Evolutionary conservation across 2,329 filamentous ascomycete species (phyloP).

Genomic region (Hypocreales sp.): DNA sequence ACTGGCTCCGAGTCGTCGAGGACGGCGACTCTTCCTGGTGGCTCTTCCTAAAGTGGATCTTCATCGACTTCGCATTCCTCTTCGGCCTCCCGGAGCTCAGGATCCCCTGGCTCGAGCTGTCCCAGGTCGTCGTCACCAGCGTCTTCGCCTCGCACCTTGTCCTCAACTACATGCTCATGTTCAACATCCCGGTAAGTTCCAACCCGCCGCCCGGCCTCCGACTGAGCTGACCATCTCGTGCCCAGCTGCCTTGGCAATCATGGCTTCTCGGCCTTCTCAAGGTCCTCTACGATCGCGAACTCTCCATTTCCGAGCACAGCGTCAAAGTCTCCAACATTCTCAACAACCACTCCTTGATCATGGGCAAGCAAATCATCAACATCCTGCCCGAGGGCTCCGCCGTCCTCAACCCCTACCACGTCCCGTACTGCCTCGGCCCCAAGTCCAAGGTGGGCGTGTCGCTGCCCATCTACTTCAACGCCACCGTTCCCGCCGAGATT

Average conservation of each 20-base stretch:
- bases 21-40: constrained; percentile 78
- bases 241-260: constrained; percentile 53
- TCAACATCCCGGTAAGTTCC: constrained; percentile 60
- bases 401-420: constrained; percentile 65
- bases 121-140: constrained; percentile 54
- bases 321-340: constrained; percentile 80
- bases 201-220: no score
- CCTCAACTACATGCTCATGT: constrained; percentile 80
- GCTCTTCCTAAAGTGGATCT: constrained; percentile 87
- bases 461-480: constrained; percentile 84
- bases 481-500: constrained; percentile 75
- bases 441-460: constrained; percentile 42
- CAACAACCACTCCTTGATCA: constrained; percentile 83
- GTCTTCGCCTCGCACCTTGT: constrained; percentile 59
- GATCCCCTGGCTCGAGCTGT: constrained; percentile 95
- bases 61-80: constrained; percentile 72
- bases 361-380: constrained; percentile 94
- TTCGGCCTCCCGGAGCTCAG: constrained; percentile 75
- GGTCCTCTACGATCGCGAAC: constrained; percentile 79
- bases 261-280: constrained; percentile 62
- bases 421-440: constrained; percentile 67
- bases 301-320: constrained; percentile 83
- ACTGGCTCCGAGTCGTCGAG: constrained; percentile 64
- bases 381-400: constrained; percentile 94
- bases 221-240: no score